Base-by-base conservation (phyloP, 208 protist genomes). In the Leishmania braziliensis region DNA sequence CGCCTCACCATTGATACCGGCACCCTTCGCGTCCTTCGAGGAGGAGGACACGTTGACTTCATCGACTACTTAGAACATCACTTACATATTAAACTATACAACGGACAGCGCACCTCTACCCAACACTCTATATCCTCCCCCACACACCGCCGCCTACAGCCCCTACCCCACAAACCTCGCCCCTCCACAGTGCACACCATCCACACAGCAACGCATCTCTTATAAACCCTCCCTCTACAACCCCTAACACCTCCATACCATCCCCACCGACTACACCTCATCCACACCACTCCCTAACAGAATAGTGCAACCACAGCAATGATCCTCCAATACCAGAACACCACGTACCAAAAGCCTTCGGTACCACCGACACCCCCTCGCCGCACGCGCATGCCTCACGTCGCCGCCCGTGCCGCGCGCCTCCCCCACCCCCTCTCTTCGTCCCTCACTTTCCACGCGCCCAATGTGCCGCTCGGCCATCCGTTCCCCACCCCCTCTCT, bases 1-100 rank as follows among this genome's bases (percentile, higher is more conserved):
- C 86, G 93, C 69, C 83, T 96, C 56, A 86, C 88, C 29, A 90
- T 96, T 68, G 88, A 93, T 84, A 92, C 86, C 69, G 93, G 91
- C 9, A 60, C 78, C 1, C 88, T 96, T 14, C 81, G 83, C 12
- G 87, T 95, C 20, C 73, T 86, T 63, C 69, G 86, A 29, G 93
- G 93, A 46, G 91, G 93, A 2, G 93, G 93, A 2, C 90, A 95
- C 71, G 87, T 93, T 29, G 89, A 95, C 75, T 83, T 95, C 54
- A 80, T 96, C 66, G 90, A 96, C 75, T 96, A 89, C 79, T 78
- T 96, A 48, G 90, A 94, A 56, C 74, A 88, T n/a, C 81, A 86
- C 18, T 70, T 92, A 18, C 82, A 75, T 39, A 65, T 88, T 0
- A 63, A 77, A 36, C 20, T 88, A 3, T 85, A 43, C n/a, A n/a